A percentile compares a stretch with the other conserved stretches of the same genome.
Evolutionary conservation across 1,139 yeast genomes (phyloP).

Genomic region (Lodderomyces margitis): DNA sequence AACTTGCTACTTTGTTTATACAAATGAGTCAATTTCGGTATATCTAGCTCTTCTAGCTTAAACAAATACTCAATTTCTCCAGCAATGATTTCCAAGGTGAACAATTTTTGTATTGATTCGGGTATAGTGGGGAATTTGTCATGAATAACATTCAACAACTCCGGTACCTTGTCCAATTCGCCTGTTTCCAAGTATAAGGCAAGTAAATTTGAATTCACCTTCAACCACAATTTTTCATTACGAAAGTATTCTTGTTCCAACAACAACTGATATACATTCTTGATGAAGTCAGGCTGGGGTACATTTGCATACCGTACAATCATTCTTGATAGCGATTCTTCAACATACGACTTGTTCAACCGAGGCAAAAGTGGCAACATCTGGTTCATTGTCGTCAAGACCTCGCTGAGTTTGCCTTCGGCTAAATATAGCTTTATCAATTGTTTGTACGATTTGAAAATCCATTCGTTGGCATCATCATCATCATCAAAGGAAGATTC

Average conservation of each 20-base stretch:
- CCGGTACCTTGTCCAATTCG: constrained; percentile 34
- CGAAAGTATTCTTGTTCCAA: constrained; percentile 18
- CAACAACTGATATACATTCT: constrained; percentile 29
- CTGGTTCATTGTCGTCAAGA: constrained; percentile 28
- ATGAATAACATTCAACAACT: constrained; percentile 42
- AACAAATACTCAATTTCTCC: constrained; percentile 57
- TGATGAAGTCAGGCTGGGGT: constrained; percentile 26
- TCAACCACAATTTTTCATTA: constrained; percentile 56
- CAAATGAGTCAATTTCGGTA: constrained; percentile 42
- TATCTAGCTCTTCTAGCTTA: constrained; percentile 25
- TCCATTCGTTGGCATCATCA: constrained; percentile 32
- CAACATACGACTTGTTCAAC: constrained; percentile 50
- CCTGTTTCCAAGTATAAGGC: constrained; percentile 43
- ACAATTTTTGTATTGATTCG: constrained; percentile 46
- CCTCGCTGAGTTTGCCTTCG: constrained; percentile 31
- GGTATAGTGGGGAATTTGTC: constrained; percentile 35
- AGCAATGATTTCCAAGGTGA: constrained; percentile 62
- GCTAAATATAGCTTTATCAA: constrained; percentile 52
- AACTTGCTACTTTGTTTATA: constrained; percentile 49
- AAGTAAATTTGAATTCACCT: constrained; percentile 53
- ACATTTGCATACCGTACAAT: constrained; percentile 44
- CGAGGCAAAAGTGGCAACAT: constrained; percentile 23
- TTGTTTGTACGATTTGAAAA: constrained; percentile 67
- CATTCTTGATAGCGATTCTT: constrained; percentile 59
- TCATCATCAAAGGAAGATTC: constrained; percentile 26